Percentiles rank a stretch among this genome's conserved stretches.
phyloP scores from a whole-genome alignment of 164 flowering plant genomes.

The grape (Vitis vinifera) region DNA sequence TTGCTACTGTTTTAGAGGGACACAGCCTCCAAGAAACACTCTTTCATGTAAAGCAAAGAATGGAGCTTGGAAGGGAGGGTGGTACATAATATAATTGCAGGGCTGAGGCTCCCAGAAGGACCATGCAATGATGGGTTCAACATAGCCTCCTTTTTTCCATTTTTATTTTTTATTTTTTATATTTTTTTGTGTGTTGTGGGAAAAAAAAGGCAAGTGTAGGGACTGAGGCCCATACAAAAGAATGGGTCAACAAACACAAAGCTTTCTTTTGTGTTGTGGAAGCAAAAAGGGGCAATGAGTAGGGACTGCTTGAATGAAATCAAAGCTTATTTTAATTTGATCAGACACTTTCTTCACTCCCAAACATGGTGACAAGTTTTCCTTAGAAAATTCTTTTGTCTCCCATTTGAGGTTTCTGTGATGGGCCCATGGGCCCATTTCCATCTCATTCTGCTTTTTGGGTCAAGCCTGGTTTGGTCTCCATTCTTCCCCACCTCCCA shows the following conservation, averaged over 20 bases:
- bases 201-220: conserved; percentile 5
- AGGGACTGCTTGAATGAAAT: background rate
- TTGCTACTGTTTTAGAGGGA: conserved; percentile 24
- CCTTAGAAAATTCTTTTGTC: conserved; percentile 15
- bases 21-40: conserved; percentile 24
- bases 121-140: conserved; percentile 34
- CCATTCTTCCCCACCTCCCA: conserved; percentile 9
- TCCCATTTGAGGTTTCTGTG: conserved; percentile 21
- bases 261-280: conserved; percentile 15
- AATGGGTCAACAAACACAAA: no score
- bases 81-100: background rate
- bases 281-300: conserved; percentile 9
- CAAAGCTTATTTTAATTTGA: background rate
- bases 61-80: conserved; percentile 3
- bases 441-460: conserved; percentile 9
- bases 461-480: conserved; percentile 13
- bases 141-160: background rate
- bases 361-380: conserved; percentile 14
- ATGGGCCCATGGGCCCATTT: conserved; percentile 23
- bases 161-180: conserved; percentile 3
- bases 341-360: conserved; percentile 13
- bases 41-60: conserved; percentile 18
- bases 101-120: conserved; percentile 9
- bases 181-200: conserved; percentile 9
- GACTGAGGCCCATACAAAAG: background rate